Conservation (phyloP, 192 early-diverging fungal genomes). For the Funneliformis geosporum region DNA sequence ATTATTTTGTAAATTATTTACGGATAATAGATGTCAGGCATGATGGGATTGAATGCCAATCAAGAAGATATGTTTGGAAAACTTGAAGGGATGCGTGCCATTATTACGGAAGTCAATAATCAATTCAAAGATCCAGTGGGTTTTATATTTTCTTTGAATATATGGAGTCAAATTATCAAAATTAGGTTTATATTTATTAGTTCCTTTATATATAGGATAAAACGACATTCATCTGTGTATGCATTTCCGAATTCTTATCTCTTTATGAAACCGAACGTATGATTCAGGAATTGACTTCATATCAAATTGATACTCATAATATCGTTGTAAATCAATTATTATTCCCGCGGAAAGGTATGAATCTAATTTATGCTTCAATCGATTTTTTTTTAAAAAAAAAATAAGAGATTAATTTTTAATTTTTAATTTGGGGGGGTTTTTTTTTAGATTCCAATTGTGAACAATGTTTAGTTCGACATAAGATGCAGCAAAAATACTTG, state of each 20-base stretch:
- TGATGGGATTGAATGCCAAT: slow-evolving; percentile 85
- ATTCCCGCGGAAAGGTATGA: slow-evolving; percentile 82
- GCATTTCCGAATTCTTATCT: slow-evolving; percentile 99
- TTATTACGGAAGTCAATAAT: slow-evolving; percentile 97
- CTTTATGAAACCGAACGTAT: slow-evolving; percentile 99
- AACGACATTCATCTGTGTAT: slow-evolving; percentile 99
- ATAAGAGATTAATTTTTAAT: not conserved
- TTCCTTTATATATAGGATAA: slow-evolving; percentile 62
- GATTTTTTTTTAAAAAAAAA: no score
- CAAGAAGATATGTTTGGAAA: slow-evolving; percentile 96
- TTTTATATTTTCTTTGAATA: not conserved
- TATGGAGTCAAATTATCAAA: no score
- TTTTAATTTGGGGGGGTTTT: slow-evolving; percentile 48
- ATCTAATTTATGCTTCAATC: not conserved
- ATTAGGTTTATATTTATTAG: not conserved
- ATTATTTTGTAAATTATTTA: slow-evolving; percentile 25
- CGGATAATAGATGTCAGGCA: slow-evolving; percentile 66
- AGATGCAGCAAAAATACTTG: slow-evolving; percentile 99
- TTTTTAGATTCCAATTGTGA: slow-evolving; percentile 73
- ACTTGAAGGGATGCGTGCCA: slow-evolving; percentile 92
- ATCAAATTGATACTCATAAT: slow-evolving; percentile 98
- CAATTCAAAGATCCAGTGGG: slow-evolving; percentile 98
- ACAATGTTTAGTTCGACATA: slow-evolving; percentile 88
- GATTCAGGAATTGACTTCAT: slow-evolving; percentile 98
- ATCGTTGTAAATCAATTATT: slow-evolving; percentile 99